phyloP scores from a whole-genome alignment of 352 stramenopile genomes.

The Globisporangium acanthophoron region DNA sequence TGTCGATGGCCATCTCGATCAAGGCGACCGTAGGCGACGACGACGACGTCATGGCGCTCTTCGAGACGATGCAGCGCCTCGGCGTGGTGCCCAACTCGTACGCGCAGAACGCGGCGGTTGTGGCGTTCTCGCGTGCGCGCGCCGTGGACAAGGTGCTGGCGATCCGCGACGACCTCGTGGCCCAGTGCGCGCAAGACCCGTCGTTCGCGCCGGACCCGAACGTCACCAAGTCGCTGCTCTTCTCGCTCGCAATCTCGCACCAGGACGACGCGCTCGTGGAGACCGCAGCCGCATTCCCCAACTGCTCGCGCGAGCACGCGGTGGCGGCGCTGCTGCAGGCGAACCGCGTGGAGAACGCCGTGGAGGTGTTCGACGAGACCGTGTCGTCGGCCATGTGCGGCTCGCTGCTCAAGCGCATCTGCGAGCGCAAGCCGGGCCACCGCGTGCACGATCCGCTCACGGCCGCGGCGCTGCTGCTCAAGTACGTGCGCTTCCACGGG shows the following conservation, averaged over 20 bases:
- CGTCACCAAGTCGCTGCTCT: constrained; percentile 52
- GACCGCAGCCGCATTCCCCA: constrained; percentile 36
- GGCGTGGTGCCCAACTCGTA: constrained; percentile 65
- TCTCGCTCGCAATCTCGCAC: constrained; percentile 56
- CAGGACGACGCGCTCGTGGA: constrained; percentile 35
- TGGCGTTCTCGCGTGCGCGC: constrained; percentile 58
- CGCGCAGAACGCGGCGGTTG: constrained; percentile 67
- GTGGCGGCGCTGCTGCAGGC: constrained; percentile 20
- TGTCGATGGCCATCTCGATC: constrained; percentile 78
- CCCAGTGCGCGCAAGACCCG: constrained; percentile 9
- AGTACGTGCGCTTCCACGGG: constrained; percentile 47
- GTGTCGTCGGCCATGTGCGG: constrained; percentile 28
- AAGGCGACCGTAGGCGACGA: constrained; percentile 64
- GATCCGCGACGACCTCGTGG: constrained; percentile 32
- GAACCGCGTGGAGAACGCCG: constrained; percentile 29
- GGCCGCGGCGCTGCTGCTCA: constrained; percentile 45
- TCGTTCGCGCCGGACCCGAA: constrained; percentile 34
- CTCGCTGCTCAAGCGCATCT: constrained; percentile 31
- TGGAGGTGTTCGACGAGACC: constrained; percentile 42
- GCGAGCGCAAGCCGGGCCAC: constrained; percentile 18
- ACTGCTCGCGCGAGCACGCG: constrained; percentile 32
- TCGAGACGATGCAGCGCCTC: constrained; percentile 65
- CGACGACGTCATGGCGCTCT: constrained; percentile 70
- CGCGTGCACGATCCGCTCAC: constrained; percentile 27
- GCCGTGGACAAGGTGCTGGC: constrained; percentile 45